Evolutionary conservation across 2,329 filamentous ascomycete genomes (phyloP), one percentile per base, ranked within the genome.

Genomic region (Sclerotinia nivalis): DNA sequence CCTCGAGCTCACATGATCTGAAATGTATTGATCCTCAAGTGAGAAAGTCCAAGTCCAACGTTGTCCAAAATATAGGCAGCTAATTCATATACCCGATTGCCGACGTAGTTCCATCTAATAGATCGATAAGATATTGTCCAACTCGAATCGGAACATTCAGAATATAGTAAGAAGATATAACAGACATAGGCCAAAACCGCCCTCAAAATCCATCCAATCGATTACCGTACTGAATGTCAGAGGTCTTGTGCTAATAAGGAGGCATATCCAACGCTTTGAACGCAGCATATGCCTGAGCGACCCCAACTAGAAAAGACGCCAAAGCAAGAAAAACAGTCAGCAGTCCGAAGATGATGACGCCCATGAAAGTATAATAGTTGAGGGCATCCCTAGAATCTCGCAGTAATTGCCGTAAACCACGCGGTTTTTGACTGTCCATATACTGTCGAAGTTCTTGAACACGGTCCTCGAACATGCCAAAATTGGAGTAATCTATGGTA

Each of bases 301-400:
- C 22, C 6, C 45, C 15, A n/a, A 64, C 60, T 7, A 25, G 4
- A 18, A 64, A 37, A 50, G 60, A 64, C 12, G 60, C 43, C 28
- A 64, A 22, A 25, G 60, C 45, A 5, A 64, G 47, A 25, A 64
- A 50, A 12, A 64, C 28, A 37, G 28, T 64, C 20, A 50, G 47
- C 2, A 50, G 2, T 37, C 60, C 60, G 9, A 64, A 64, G 6
- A 64, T 50, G 3, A 50, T 64, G 18, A 64, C 60, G 2, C 45
- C 45, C 60, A 34, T 49, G 9, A 50, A 64, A 13, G 60, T 64
- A 50, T 50, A 50, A 50, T 64, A 64, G 6, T 50, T 64, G 8
- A 64, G 34, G 31, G 60, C 31, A 37, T 64, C 60, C 47, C 45
- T 50, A 15, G 43, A 49, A 25, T 64, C 60, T 64, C 31, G 60